phyloP scores from a whole-genome alignment of 768 basidiomycete genomes.

The Termitomyces sp. region DNA sequence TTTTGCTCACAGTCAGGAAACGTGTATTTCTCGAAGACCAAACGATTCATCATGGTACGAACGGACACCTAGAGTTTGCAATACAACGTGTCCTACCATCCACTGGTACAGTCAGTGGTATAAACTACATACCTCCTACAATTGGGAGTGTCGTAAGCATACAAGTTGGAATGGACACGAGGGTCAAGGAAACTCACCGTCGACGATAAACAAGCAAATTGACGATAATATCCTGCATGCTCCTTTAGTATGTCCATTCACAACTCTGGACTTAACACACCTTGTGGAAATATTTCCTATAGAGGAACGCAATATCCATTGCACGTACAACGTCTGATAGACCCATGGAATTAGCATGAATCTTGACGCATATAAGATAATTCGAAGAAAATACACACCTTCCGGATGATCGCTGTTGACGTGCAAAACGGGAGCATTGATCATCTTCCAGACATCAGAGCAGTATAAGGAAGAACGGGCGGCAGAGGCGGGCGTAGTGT shows the following conservation, averaged over 20 bases:
- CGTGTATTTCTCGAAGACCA: conserved; percentile 66
- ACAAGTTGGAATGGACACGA: background rate
- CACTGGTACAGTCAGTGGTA: background rate
- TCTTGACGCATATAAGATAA: background rate
- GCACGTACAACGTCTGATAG: conserved; percentile 74
- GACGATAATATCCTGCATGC: conserved; percentile 69
- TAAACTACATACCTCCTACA: conserved; percentile 34
- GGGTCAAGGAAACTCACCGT: conserved; percentile 41
- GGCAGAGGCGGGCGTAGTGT: conserved; percentile 83
- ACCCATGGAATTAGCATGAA: background rate
- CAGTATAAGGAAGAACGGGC: conserved; percentile 87
- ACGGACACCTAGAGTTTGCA: conserved; percentile 12
- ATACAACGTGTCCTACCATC: background rate
- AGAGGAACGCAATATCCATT: conserved; percentile 85
- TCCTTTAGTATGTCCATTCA: background rate
- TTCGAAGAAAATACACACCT: conserved; percentile 35
- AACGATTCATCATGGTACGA: conserved; percentile 78
- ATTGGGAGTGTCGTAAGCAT: background rate
- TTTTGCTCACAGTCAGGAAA: conserved; percentile 67
- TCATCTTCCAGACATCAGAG: conserved; percentile 87
- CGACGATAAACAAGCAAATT: conserved; percentile 88
- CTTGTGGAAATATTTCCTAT: conserved; percentile 84
- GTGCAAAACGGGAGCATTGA: conserved; percentile 84
- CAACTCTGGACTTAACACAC: conserved; percentile 20
- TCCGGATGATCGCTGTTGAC: conserved; percentile 92